Percentiles rank a stretch among this genome's conserved stretches.
phyloP scores from a whole-genome alignment of 2,329 filamentous ascomycete species.

The Rugonectria rugulosa region DNA sequence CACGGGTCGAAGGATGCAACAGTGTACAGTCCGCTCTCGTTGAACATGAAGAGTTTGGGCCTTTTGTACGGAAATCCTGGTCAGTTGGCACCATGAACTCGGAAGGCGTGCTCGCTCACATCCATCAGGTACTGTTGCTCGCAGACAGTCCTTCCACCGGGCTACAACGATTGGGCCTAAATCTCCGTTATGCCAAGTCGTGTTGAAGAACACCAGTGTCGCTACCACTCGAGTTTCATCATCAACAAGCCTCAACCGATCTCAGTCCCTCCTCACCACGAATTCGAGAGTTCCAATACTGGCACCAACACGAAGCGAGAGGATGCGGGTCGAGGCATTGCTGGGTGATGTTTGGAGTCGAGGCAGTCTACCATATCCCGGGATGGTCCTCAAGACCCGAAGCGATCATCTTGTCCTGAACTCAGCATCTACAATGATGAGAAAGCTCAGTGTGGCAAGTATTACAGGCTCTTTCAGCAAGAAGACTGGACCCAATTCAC shows the following conservation, averaged over 20 bases:
- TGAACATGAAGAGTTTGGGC: slow-evolving; percentile 78
- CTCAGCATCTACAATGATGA: slow-evolving; percentile 86
- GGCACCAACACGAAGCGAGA: slow-evolving; percentile 76
- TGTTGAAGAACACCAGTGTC: slow-evolving; percentile 84
- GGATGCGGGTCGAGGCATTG: slow-evolving; percentile 77
- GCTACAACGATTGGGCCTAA: slow-evolving; percentile 77
- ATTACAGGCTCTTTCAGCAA: slow-evolving; percentile 80
- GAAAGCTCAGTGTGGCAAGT: slow-evolving; percentile 84
- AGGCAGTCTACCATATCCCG: slow-evolving; percentile 81
- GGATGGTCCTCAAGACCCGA: slow-evolving; percentile 72
- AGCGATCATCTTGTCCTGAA: slow-evolving; percentile 76
- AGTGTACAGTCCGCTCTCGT: slow-evolving; percentile 68
- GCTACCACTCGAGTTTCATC: slow-evolving; percentile 50
- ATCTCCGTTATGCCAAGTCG: slow-evolving; percentile 74
- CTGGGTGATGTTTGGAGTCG: slow-evolving; percentile 85
- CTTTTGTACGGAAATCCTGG: slow-evolving; percentile 78
- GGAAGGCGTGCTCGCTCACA: slow-evolving; percentile 14
- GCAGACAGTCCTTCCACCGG: slow-evolving; percentile 79
- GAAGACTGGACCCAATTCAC: slow-evolving; percentile 66
- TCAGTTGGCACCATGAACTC: slow-evolving; percentile 34
- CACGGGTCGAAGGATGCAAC: slow-evolving; percentile 54
- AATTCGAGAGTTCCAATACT: slow-evolving; percentile 73
- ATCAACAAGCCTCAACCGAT: slow-evolving; percentile 71
- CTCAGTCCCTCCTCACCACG: slow-evolving; percentile 79
- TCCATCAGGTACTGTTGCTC: slow-evolving; percentile 63